These are phyloP conservation scores for Carex parvula DNA, from an alignment of 176 grass and related monocot genomes.

Conservation along the genomic window DNA sequence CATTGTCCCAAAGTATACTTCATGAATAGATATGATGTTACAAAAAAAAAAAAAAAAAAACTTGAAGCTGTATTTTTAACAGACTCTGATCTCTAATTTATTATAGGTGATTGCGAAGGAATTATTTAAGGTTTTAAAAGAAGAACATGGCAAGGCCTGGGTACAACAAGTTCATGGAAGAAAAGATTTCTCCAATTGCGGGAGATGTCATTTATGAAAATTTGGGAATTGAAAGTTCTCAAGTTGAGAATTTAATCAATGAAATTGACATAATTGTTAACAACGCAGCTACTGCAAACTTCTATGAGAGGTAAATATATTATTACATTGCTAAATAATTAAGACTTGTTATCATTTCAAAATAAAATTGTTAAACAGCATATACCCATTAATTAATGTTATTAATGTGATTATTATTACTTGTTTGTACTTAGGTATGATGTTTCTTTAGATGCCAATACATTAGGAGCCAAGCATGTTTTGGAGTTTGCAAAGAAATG, in stretches of 20 bases:
- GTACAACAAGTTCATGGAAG: slow-evolving; percentile 38
- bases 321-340: background rate
- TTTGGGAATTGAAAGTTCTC: slow-evolving; percentile 40
- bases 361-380: background rate
- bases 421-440: slow-evolving; percentile 43
- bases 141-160: slow-evolving; percentile 52
- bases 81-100: background rate
- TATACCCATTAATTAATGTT: background rate
- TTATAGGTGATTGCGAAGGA: slow-evolving; percentile 66
- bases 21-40: too few species aligned
- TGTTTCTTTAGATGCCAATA: slow-evolving; percentile 43
- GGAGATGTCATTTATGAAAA: slow-evolving; percentile 56
- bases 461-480: slow-evolving; percentile 43
- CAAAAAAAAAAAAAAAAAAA: too few species aligned
- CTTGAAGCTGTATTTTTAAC: background rate
- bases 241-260: slow-evolving; percentile 25
- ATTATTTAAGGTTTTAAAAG: slow-evolving; percentile 51
- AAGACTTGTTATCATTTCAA: background rate
- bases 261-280: slow-evolving; percentile 71
- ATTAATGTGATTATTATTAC: background rate
- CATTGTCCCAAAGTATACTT: too few species aligned
- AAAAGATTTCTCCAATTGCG: slow-evolving; percentile 52
- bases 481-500: slow-evolving; percentile 64
- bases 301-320: slow-evolving; percentile 75
- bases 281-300: slow-evolving; percentile 66